These are phyloP conservation scores for Leccinellum albellum DNA, from an alignment of 768 basidiomycete species.

Conservation along the genomic window DNA sequence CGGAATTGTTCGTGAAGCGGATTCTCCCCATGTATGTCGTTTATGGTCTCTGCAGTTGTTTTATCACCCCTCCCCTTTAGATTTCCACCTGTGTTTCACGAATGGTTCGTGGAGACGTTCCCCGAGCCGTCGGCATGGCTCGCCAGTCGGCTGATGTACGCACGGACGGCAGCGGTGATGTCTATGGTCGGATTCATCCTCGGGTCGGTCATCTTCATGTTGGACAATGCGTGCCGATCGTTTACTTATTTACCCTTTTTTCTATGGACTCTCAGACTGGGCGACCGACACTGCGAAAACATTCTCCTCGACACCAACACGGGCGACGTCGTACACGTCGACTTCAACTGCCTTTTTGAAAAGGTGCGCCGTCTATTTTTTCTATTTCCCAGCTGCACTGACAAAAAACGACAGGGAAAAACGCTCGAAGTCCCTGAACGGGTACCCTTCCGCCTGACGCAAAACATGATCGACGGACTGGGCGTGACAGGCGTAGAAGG, in stretches of 20 bases:
- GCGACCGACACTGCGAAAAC: conserved; percentile 95
- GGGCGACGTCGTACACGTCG: conserved; percentile 93
- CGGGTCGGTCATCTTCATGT: conserved; percentile 48
- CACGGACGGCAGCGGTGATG: conserved; percentile 92
- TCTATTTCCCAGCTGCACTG: not conserved
- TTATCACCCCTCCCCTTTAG: conserved; percentile 32
- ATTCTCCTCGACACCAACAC: conserved; percentile 86
- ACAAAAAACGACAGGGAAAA: conserved; percentile 54
- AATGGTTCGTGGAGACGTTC: conserved; percentile 97
- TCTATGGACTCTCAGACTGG: conserved; percentile 54
- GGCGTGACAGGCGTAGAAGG: conserved; percentile 95
- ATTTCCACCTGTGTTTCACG: conserved; percentile 84
- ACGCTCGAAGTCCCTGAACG: conserved; percentile 82
- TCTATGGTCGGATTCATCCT: conserved; percentile 98
- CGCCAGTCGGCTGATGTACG: conserved; percentile 79
- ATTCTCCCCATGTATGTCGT: conserved; percentile 54
- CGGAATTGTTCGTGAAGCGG: conserved; percentile 46
- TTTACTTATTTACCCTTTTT: not conserved
- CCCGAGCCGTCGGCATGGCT: conserved; percentile 97
- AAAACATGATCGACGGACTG: conserved; percentile 87
- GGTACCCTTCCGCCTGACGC: conserved; percentile 92
- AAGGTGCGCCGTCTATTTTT: conserved; percentile 47
- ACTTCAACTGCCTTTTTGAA: conserved; percentile 97
- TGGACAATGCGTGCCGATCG: not conserved
- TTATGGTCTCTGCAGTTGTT: not conserved